Base-by-base conservation (phyloP, 768 basidiomycete species). In the Tulasnella calospora region DNA sequence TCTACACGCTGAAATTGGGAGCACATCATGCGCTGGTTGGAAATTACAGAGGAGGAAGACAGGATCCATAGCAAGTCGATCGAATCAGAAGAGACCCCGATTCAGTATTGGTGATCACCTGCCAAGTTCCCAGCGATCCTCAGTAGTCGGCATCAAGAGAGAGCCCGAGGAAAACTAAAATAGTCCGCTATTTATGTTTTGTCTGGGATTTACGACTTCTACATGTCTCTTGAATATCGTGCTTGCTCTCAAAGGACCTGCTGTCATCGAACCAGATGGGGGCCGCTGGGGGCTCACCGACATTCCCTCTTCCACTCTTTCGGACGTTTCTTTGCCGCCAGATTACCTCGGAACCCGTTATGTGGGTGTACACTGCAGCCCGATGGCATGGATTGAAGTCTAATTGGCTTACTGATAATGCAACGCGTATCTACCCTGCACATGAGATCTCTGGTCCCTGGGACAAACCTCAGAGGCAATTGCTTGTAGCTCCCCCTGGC, bases 371-470 rank as follows among this genome's bases (percentile, higher is more conserved):
- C 27, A 27, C 15, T 67, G 61, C 27, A 27, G 61, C 6, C 61
- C 61, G 30, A 15, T 67, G 13, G 27, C 27, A 35, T 10, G 61
- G 61, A 9, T 27, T 35, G 61, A 27, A 35, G 27, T 2, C 5
- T 67, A 30, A 67, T 67, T 67, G 61, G 61, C 61, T 67, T 19
- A 5, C 10, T 12, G 30, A 57, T 9, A 33, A 33, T 13, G 27
- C 61, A 67, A 67, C 30, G 61, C 61, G 61, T 27, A 35, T 15
- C 27, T 30, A 67, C 61, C 61, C 61, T 67, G 27, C 61, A 17
- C 61, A 67, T 67, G 61, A 67, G 61, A 67, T 35, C 61, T 67
- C 61, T 35, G 61, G 33, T 67, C 61, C 61, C 61, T 67, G 61
- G 61, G 27, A 35, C 30, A 35, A 67, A 67, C 30, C 61, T 67